These are phyloP conservation scores for Mortierella antarctica DNA, from an alignment of 192 early-diverging fungal genomes.

Conservation along the genomic window DNA sequence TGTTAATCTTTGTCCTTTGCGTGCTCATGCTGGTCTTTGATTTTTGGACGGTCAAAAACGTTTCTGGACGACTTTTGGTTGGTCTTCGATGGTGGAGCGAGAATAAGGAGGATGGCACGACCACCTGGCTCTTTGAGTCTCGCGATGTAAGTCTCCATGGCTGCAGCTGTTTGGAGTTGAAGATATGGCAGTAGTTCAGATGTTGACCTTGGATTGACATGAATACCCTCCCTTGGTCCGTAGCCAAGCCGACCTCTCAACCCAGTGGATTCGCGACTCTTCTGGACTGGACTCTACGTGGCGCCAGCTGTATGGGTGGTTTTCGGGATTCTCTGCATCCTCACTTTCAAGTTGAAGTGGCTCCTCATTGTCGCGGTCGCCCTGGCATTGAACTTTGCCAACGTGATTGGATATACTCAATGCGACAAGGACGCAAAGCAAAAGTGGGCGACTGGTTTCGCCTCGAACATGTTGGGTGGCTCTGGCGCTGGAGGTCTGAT, in stretches of 20 bases:
- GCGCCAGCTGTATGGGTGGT: conserved; percentile 87
- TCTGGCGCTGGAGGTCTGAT: conserved; percentile 46
- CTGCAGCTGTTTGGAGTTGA: too few species aligned
- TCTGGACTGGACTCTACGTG: conserved; percentile 93
- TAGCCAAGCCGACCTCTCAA: conserved; percentile 80
- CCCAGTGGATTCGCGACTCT: conserved; percentile 88
- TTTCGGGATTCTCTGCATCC: conserved; percentile 81
- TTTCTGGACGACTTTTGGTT: conserved; percentile 94
- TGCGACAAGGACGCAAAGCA: conserved; percentile 94
- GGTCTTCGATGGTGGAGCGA: conserved; percentile 99
- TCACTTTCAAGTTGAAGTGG: conserved; percentile 84
- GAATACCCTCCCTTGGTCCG: background rate
- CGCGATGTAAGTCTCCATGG: conserved; percentile 69
- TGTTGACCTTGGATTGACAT: too few species aligned
- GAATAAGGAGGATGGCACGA: conserved; percentile 94
- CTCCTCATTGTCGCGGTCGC: conserved; percentile 89
- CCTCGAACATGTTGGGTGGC: conserved; percentile 67
- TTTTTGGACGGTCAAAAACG: conserved; percentile 99
- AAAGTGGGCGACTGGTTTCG: conserved; percentile 76
- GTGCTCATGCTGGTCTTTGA: conserved; percentile 95
- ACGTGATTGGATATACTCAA: conserved; percentile 93
- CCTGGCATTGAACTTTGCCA: conserved; percentile 86
- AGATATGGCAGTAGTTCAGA: too few species aligned
- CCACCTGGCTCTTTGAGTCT: conserved; percentile 97
- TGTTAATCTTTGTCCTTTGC: conserved; percentile 91